Conservation (phyloP, 2,329 filamentous ascomycete species). For the Penicillium sp. region DNA sequence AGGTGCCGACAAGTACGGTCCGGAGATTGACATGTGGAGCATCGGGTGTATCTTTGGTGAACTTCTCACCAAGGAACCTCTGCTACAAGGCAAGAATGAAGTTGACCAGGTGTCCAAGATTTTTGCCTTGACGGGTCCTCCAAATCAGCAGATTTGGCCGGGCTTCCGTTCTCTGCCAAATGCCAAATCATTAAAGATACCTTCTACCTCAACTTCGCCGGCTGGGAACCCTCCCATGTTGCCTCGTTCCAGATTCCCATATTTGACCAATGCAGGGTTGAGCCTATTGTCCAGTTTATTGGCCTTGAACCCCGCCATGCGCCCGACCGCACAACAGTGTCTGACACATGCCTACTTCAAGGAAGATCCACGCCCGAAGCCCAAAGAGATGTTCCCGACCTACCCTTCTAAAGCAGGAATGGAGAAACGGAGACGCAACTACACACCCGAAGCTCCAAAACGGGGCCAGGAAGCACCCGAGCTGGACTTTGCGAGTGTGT, state of each 20-base stretch:
- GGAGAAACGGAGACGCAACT: slow-evolving; percentile 70
- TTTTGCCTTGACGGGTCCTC: slow-evolving; percentile 84
- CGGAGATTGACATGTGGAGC: slow-evolving; percentile 90
- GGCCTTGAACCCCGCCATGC: slow-evolving; percentile 66
- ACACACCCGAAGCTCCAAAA: slow-evolving; percentile 79
- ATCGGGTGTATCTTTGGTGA: slow-evolving; percentile 95
- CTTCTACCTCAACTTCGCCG: slow-evolving; percentile 42
- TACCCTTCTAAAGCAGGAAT: slow-evolving; percentile 94
- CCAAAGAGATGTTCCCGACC: slow-evolving; percentile 89
- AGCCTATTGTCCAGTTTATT: slow-evolving; percentile 68
- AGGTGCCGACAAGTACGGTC: slow-evolving; percentile 71
- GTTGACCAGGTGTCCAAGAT: slow-evolving; percentile 85
- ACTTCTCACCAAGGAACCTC: slow-evolving; percentile 74
- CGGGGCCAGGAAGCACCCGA: slow-evolving; percentile 67
- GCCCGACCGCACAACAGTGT: slow-evolving; percentile 71
- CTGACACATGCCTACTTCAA: slow-evolving; percentile 79
- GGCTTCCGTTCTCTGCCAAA: slow-evolving; percentile 84
- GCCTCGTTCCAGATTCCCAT: slow-evolving; percentile 75
- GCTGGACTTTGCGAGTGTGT: slow-evolving; percentile 69
- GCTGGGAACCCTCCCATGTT: slow-evolving; percentile 45
- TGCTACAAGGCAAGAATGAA: slow-evolving; percentile 88
- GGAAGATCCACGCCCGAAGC: slow-evolving; percentile 87
- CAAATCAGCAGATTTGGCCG: slow-evolving; percentile 80
- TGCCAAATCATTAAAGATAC: slow-evolving; percentile 73
- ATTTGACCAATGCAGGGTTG: slow-evolving; percentile 72